Percentiles rank a stretch among this genome's conserved stretches.
Conservation (phyloP, 2,329 filamentous ascomycete species). For the Coleophoma eucalyptorum region DNA sequence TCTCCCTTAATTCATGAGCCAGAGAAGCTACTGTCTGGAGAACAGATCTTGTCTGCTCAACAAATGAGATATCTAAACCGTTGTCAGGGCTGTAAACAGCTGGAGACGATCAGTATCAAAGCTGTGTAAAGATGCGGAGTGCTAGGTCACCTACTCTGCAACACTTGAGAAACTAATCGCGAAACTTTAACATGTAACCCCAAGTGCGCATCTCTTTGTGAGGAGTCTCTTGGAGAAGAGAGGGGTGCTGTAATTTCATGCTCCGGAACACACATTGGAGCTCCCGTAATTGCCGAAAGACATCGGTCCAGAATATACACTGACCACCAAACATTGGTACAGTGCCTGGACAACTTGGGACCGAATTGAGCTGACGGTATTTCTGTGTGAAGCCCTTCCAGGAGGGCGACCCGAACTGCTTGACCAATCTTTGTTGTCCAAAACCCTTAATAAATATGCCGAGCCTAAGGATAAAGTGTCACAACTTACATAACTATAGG, state of each 20-base stretch:
- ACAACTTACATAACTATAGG: constrained; percentile 25
- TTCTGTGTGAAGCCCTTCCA: constrained; percentile 36
- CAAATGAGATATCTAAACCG: constrained; percentile 29
- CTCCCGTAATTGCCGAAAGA: constrained; percentile 32
- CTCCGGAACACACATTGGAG: constrained; percentile 33
- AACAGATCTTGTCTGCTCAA: constrained; percentile 32
- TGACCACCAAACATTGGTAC: constrained; percentile 36
- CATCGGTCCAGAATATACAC: constrained; percentile 35
- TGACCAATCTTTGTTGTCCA: constrained; percentile 30
- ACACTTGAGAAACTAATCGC: constrained; percentile 30
- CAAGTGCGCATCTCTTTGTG: constrained; percentile 25
- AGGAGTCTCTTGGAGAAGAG: constrained; percentile 16
- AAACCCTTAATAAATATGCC: background rate
- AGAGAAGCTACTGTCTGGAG: constrained; percentile 32
- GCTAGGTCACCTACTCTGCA: constrained; percentile 24
- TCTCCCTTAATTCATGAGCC: constrained; percentile 34
- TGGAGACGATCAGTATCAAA: constrained; percentile 12
- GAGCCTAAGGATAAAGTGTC: background rate
- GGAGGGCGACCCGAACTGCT: constrained; percentile 35
- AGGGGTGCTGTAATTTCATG: constrained; percentile 32
- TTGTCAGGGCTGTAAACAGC: constrained; percentile 32
- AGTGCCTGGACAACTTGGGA: constrained; percentile 23
- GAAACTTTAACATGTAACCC: constrained; percentile 33
- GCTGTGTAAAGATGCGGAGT: background rate
- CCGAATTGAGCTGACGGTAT: constrained; percentile 33